Percentiles rank a stretch among this genome's conserved stretches.
Conservation (phyloP, 2,329 filamentous ascomycete species). For the Trichoderma oligosporum region DNA sequence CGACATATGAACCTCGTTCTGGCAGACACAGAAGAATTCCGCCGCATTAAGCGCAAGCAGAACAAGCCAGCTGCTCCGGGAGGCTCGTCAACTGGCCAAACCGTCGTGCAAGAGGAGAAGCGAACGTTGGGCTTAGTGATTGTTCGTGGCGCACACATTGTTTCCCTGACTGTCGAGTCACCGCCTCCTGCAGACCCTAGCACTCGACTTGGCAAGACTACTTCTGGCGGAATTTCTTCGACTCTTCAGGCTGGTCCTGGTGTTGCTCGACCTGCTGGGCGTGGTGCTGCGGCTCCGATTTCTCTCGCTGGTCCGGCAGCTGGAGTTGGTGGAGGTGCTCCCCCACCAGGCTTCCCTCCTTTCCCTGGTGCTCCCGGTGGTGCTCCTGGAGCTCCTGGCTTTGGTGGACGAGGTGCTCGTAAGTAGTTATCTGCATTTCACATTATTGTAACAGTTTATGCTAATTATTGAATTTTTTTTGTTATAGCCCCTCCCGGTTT, state of each 20-base stretch:
- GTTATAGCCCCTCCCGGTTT: conserved; percentile 51
- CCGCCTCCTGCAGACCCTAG: conserved; percentile 92
- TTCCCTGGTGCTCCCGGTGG: conserved; percentile 52
- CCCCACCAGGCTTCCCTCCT: conserved; percentile 58
- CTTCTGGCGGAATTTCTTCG: conserved; percentile 63
- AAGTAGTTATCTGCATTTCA: conserved; percentile 32
- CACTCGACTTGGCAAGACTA: conserved; percentile 76
- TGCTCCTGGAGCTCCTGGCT: conserved; percentile 43
- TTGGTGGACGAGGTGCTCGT: conserved; percentile 49
- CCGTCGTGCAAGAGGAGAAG: conserved; percentile 91
- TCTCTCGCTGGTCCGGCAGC: conserved; percentile 83
- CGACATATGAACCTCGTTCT: conserved; percentile 99
- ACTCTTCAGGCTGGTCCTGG: conserved; percentile 80
- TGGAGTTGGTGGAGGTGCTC: conserved; percentile 71
- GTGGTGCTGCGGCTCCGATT: conserved; percentile 65
- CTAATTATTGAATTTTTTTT: conserved; percentile 39
- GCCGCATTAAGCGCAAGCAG: conserved; percentile 81
- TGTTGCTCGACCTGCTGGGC: conserved; percentile 84
- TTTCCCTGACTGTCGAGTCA: conserved; percentile 92
- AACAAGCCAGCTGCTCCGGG: conserved; percentile 66
- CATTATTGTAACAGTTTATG: not conserved
- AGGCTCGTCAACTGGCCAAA: conserved; percentile 56
- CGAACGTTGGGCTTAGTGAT: conserved; percentile 94
- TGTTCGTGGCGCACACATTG: conserved; percentile 88
- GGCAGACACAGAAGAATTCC: conserved; percentile 97